These are phyloP conservation scores for Coemansia sp. DNA, from an alignment of 192 early-diverging fungal genomes.

Conservation along the genomic window DNA sequence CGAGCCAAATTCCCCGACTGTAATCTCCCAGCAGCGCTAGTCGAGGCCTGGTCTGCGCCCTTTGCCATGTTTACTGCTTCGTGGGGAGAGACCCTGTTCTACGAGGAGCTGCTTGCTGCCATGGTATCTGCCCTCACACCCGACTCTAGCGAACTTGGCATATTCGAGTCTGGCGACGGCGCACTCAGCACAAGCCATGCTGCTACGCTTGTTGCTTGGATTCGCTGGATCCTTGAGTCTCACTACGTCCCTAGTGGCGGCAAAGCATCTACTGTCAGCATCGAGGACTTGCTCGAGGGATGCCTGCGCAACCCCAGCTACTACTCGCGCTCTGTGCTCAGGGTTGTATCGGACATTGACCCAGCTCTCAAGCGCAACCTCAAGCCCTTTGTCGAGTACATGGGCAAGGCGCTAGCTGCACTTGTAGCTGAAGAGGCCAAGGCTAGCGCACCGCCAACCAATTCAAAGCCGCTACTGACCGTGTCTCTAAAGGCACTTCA, in stretches of 20 bases:
- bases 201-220: constrained; percentile 60
- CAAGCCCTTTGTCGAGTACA: constrained; percentile 49
- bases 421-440: constrained; percentile 27
- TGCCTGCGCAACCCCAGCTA: constrained; percentile 60
- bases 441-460: background rate
- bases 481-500: constrained; percentile 17
- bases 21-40: constrained; percentile 37
- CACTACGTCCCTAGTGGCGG: constrained; percentile 12
- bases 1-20: constrained; percentile 39
- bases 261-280: constrained; percentile 10
- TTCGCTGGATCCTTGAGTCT: constrained; percentile 52
- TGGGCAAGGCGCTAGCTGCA: constrained; percentile 48
- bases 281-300: constrained; percentile 59
- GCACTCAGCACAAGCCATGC: constrained; percentile 51
- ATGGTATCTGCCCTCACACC: constrained; percentile 31
- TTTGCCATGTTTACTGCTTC: constrained; percentile 41
- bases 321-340: constrained; percentile 50
- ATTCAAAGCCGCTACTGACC: background rate
- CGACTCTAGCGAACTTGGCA: constrained; percentile 15
- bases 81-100: constrained; percentile 41
- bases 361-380: constrained; percentile 32
- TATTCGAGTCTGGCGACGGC: constrained; percentile 27
- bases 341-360: constrained; percentile 28
- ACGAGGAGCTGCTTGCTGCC: constrained; percentile 36
- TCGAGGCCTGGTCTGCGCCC: constrained; percentile 43